Evolutionary conservation across 2,329 filamentous ascomycete species (phyloP).

Genomic region (Fusarium sp.): DNA sequence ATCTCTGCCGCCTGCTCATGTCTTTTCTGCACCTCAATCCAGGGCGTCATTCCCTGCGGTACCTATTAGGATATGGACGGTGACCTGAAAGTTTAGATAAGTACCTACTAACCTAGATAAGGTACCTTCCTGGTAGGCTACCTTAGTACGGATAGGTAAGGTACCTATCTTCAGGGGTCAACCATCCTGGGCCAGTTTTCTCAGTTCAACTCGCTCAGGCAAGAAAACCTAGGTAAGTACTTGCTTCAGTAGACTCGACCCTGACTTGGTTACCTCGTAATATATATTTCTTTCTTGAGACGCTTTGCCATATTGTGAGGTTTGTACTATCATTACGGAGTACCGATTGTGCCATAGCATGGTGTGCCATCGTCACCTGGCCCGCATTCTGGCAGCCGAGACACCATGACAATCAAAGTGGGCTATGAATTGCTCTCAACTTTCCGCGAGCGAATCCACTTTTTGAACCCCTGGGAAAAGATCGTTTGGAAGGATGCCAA

Average conservation of each 20-base stretch:
- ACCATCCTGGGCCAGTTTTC: neutral
- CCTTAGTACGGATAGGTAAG: neutral
- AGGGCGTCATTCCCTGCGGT: neutral
- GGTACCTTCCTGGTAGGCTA: neutral
- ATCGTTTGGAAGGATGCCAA: neutral
- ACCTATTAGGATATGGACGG: neutral
- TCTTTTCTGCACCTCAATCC: neutral
- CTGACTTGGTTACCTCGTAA: neutral
- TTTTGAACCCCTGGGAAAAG: slow-evolving; percentile 17
- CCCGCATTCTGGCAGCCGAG: slow-evolving; percentile 13
- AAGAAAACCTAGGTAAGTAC: neutral
- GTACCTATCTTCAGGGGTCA: neutral
- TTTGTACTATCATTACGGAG: neutral
- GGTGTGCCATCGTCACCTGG: slow-evolving; percentile 30
- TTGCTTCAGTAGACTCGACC: neutral
- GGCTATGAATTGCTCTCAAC: neutral
- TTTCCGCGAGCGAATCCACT: slow-evolving; percentile 22
- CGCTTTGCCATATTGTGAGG: neutral
- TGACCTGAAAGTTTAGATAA: neutral
- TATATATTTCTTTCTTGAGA: neutral
- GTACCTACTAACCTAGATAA: neutral
- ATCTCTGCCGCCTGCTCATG: neutral
- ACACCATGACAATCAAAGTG: slow-evolving; percentile 8
- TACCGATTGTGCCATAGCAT: slow-evolving; percentile 12
- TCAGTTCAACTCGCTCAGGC: neutral